Conservation (phyloP, 805 yeast genomes). For the Candida pseudoglaebosa region DNA sequence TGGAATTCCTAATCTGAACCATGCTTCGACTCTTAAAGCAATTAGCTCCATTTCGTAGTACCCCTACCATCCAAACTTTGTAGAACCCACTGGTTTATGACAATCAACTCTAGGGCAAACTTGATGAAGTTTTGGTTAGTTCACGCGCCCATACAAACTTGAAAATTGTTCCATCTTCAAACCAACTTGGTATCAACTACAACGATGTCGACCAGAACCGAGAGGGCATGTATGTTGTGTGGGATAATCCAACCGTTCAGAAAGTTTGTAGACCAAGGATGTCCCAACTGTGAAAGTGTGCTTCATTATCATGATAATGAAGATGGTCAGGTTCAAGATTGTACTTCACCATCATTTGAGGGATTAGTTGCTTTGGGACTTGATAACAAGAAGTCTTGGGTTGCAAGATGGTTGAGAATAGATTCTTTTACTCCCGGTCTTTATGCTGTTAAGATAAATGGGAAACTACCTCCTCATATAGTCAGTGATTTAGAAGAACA, state of each 20-base stretch:
- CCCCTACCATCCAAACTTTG: neutral
- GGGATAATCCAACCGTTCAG: conserved; percentile 82
- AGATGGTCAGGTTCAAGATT: conserved; percentile 79
- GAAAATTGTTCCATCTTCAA: too few relatives aligned
- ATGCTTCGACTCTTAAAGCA: neutral
- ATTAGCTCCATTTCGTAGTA: neutral
- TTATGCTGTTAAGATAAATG: conserved; percentile 91
- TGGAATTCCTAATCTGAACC: neutral
- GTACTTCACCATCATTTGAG: conserved; percentile 95
- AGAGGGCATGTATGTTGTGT: conserved; percentile 96
- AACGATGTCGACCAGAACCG: conserved; percentile 54
- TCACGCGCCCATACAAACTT: neutral
- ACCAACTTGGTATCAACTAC: neutral
- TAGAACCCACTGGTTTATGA: neutral
- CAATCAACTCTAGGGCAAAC: neutral
- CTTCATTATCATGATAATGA: conserved; percentile 74
- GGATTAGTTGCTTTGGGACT: conserved; percentile 90
- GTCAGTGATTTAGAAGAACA: conserved; percentile 66
- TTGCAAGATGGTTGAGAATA: conserved; percentile 90
- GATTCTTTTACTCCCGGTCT: conserved; percentile 85
- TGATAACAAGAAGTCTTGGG: conserved; percentile 82
- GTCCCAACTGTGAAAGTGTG: conserved; percentile 94
- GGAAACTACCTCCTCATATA: conserved; percentile 85
- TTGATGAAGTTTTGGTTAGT: neutral
- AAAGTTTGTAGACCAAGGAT: conserved; percentile 75